These are phyloP conservation scores for Maudiozyma serrabonitensis DNA, from an alignment of 805 yeast genomes.

Conservation along the genomic window DNA sequence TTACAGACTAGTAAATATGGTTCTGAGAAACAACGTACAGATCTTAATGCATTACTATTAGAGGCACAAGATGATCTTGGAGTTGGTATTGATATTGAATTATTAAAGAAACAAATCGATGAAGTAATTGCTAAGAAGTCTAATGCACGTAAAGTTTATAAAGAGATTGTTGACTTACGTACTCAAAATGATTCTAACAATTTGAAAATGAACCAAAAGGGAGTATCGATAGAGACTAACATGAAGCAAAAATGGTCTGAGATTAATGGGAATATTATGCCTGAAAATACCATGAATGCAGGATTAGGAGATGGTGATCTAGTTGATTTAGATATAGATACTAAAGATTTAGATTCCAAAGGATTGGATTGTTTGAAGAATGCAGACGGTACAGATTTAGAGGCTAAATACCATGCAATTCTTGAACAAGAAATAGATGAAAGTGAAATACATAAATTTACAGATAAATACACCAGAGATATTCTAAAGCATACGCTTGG, in stretches of 20 bases:
- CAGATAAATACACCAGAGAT: neutral
- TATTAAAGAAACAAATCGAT: constrained; percentile 32
- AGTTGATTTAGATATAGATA: constrained; percentile 33
- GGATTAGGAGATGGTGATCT: constrained; percentile 42
- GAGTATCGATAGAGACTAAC: constrained; percentile 18
- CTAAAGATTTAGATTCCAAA: constrained; percentile 23
- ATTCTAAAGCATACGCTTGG: neutral
- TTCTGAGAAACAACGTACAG: constrained; percentile 33
- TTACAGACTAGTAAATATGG: constrained; percentile 50
- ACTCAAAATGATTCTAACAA: constrained; percentile 9
- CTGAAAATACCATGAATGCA: constrained; percentile 35
- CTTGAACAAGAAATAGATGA: constrained; percentile 11
- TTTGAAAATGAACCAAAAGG: constrained; percentile 3
- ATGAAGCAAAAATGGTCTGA: constrained; percentile 35
- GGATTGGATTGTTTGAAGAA: constrained; percentile 15
- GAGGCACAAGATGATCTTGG: constrained; percentile 3
- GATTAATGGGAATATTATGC: constrained; percentile 35
- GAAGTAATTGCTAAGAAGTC: constrained; percentile 30
- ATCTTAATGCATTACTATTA: constrained; percentile 33
- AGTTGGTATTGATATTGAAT: constrained; percentile 18
- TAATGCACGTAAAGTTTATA: constrained; percentile 28
- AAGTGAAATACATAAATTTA: constrained; percentile 21
- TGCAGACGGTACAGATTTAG: constrained; percentile 17
- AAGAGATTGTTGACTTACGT: constrained; percentile 20
- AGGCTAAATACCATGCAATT: constrained; percentile 25